phyloP scores from a whole-genome alignment of 2,329 filamentous ascomycete genomes.

The Aspergillus oerlinghausenensis region DNA sequence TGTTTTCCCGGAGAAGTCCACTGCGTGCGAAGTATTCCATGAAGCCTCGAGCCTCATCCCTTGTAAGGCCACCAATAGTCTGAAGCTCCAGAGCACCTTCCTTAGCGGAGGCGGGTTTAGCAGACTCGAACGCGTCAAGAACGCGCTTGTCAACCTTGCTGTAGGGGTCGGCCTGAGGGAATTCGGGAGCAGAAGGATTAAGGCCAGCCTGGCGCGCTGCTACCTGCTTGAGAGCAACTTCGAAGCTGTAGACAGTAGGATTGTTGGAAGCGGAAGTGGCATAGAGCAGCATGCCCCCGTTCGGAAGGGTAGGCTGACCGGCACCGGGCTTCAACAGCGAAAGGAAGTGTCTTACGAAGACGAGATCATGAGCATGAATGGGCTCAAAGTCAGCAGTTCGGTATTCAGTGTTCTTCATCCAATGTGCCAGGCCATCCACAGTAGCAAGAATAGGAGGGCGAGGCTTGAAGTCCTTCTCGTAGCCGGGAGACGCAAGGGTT shows the following conservation, averaged over 20 bases:
- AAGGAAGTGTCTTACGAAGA: conserved; percentile 69
- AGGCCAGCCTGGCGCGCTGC: conserved; percentile 40
- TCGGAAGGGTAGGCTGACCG: conserved; percentile 47
- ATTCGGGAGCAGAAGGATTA: conserved; percentile 34
- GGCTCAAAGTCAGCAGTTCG: conserved; percentile 63
- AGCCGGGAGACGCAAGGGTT: conserved; percentile 40
- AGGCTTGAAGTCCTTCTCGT: conserved; percentile 41
- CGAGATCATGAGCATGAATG: conserved; percentile 83
- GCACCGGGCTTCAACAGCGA: conserved; percentile 53
- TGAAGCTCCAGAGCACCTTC: conserved; percentile 42
- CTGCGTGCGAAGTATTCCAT: conserved; percentile 94
- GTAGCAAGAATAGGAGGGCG: conserved; percentile 66
- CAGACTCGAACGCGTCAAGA: conserved; percentile 37
- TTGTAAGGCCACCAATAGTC: conserved; percentile 64
- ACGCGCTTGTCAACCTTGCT: conserved; percentile 50
- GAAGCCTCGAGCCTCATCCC: conserved; percentile 68
- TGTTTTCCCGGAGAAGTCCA: conserved; percentile 66
- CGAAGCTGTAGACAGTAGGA: conserved; percentile 60
- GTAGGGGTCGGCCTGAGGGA: conserved; percentile 50
- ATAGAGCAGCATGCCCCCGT: conserved; percentile 75
- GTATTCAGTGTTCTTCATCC: conserved; percentile 77
- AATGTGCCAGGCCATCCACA: conserved; percentile 73
- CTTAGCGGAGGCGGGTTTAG: conserved; percentile 24
- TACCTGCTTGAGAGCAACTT: conserved; percentile 58
- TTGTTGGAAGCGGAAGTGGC: conserved; percentile 70